phyloP scores from a whole-genome alignment of 2,329 filamentous ascomycete species.

The Fusarium sambucinum region DNA sequence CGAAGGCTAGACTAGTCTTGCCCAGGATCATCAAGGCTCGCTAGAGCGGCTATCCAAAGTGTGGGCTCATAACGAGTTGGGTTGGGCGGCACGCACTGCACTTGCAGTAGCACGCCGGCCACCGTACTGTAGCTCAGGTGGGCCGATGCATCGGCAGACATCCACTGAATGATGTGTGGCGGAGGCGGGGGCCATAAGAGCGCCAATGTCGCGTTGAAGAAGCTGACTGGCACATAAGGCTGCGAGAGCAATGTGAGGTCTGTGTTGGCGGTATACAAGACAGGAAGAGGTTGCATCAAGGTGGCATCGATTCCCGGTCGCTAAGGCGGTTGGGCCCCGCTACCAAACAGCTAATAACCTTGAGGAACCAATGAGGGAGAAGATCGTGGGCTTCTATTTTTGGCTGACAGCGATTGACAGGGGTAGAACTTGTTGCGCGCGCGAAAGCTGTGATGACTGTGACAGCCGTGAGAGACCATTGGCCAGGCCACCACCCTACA shows the following conservation, averaged over 20 bases:
- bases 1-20: conserved; percentile 20
- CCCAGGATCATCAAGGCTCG: conserved; percentile 28
- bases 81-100: conserved; percentile 45
- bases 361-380: conserved; percentile 51
- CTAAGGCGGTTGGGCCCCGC: conserved; percentile 40
- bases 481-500: conserved; percentile 31
- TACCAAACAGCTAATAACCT: conserved; percentile 38
- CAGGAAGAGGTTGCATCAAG: conserved; percentile 38
- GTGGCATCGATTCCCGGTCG: conserved; percentile 42
- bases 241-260: conserved; percentile 34
- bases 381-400: conserved; percentile 52
- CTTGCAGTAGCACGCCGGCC: conserved; percentile 43
- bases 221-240: conserved; percentile 44
- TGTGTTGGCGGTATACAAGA: conserved; percentile 41
- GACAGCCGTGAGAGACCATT: conserved; percentile 45
- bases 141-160: conserved; percentile 43
- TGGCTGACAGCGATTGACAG: conserved; percentile 48
- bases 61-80: conserved; percentile 21
- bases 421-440: conserved; percentile 53
- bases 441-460: conserved; percentile 50
- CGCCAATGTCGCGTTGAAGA: conserved; percentile 34
- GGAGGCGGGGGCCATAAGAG: conserved; percentile 30
- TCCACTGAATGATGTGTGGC: conserved; percentile 24
- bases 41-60: conserved; percentile 46
- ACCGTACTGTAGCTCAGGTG: conserved; percentile 35